Base-by-base conservation (phyloP, 108 stramenopile genomes). In the Skeletonema potamos region DNA sequence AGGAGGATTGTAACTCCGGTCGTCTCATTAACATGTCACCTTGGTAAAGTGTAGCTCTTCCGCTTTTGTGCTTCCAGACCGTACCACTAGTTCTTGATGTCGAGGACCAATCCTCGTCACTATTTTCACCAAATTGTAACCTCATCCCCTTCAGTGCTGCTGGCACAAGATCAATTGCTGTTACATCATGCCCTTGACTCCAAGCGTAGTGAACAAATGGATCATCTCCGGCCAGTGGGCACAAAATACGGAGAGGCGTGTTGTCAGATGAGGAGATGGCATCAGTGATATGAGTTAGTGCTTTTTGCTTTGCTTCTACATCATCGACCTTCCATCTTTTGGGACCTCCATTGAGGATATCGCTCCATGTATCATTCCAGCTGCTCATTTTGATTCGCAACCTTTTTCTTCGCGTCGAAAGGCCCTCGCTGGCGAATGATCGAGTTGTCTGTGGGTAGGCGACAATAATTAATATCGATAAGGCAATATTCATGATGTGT, bases 171-270 rank as follows among this genome's bases (percentile, higher is more conserved):
- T 87, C 86, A 13, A 87, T 83, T 0, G 86, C 68, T 7, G 84
- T 83, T 11, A 87, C 82, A 54, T 54, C 36, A 60, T 87, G 73
- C 24, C 86, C 86, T 65, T 77, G 44, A 22, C 58, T 64, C 69
- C 73, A 87, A 46, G 66, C 62, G 56, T 76, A 59, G 17, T 81
- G 64, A 6, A 87, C 82, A 33, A 87, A 76, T 13, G 58, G 62
- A 70, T 87, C 86, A 58, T 87, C 86, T 27, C 86, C 86, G 27
- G 84, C 84, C 30, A 87, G 46, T 48, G 86, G 86, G 48, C 82
- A 82, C 6, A 87, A 54, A 13, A 86, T 77, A 20, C 46, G 66
- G 34, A 86, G 37, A 4, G 27, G 63, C 20, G 64, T 37, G 7
- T 33, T 9, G 24, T 60, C 51, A n/a, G 10, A 20, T 15, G 41